Percentiles rank a stretch among this genome's conserved stretches.
Conservation (phyloP, 2,329 filamentous ascomycete species). For the Trichophaea hybrida region DNA sequence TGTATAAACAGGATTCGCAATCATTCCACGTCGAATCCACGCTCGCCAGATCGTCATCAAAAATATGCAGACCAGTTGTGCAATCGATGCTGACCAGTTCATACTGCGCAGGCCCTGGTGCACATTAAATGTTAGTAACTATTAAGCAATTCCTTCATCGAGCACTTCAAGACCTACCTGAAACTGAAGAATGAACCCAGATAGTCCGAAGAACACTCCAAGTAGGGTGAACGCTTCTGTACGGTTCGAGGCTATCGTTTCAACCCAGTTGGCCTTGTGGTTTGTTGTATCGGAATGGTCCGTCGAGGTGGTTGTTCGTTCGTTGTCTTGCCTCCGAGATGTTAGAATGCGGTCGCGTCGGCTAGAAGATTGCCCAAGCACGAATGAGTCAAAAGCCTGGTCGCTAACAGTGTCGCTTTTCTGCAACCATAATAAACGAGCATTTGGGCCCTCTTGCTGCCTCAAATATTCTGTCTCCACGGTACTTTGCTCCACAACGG, state of each 20-base stretch:
- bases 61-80: conserved; percentile 14
- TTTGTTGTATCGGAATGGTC: too few relatives aligned
- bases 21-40: conserved; percentile 17
- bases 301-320: too few relatives aligned
- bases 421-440: conserved; percentile 24
- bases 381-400: conserved; percentile 25
- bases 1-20: background rate
- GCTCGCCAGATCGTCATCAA: conserved; percentile 15
- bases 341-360: conserved; percentile 4
- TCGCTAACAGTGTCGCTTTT: conserved; percentile 21
- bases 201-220: background rate
- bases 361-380: background rate
- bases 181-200: conserved; percentile 6
- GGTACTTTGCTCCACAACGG: conserved; percentile 2
- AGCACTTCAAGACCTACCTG: too few relatives aligned
- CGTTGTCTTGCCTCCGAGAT: background rate
- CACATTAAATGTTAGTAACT: too few relatives aligned
- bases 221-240: background rate
- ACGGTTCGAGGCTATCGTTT: background rate
- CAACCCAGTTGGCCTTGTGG: too few relatives aligned
- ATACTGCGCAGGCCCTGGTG: conserved; percentile 16
- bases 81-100: conserved; percentile 19
- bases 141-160: too few relatives aligned
- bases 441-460: conserved; percentile 1
- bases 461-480: background rate